Base-by-base conservation (phyloP, 1,139 yeast species). In the Nakaseomyces delphensis region DNA sequence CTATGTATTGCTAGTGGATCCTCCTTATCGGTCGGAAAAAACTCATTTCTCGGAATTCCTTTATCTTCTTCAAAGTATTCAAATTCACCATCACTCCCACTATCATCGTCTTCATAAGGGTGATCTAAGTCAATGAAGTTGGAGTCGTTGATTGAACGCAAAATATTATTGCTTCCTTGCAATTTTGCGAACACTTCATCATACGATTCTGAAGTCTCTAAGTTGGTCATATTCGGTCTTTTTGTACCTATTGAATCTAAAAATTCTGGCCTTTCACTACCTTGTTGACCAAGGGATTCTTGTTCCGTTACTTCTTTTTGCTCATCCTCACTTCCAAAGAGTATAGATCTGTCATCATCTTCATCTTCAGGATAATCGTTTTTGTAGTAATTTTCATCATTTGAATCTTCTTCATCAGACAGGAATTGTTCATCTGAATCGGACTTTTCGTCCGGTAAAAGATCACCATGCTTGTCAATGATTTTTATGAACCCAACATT, bases 311-410 rank as follows among this genome's bases (percentile, higher is more conserved):
- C 49, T 2, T 48, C 54, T 11, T 44, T 48, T 3, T 57, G 63
- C 35, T 63, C 68, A 7, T 56, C 65, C 20, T 67, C 70, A 37
- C 62, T 59, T 1, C 66, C 68, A 43, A 62, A 60, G 6, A 62
- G 43, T n/a, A 64, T 53, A 0, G 65, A 62, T 40, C 66, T 54
- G 41, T 63, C 67, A 43, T 76, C 84, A 55, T 83, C 91, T 53
- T 85, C 96, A 56, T 86, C 95, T 43, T 86, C 95, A 0, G 98
- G 98, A 56, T 91, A 91, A 57, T 91, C 97, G 62, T 91, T 91
- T 55, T 79, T 78, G 60, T 91, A 91, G 55, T 79, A 89, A 48
- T 84, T 87, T 63, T 91, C 97, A 11, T 95, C 96, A 54, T 83
- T 83, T 1, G 89, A 81, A 56, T 83, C 93, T 49, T 82, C 89